A percentile compares a stretch with the other conserved stretches of the same genome.
phyloP scores from a whole-genome alignment of 805 yeast genomes.

The Millerozyma acaciae region DNA sequence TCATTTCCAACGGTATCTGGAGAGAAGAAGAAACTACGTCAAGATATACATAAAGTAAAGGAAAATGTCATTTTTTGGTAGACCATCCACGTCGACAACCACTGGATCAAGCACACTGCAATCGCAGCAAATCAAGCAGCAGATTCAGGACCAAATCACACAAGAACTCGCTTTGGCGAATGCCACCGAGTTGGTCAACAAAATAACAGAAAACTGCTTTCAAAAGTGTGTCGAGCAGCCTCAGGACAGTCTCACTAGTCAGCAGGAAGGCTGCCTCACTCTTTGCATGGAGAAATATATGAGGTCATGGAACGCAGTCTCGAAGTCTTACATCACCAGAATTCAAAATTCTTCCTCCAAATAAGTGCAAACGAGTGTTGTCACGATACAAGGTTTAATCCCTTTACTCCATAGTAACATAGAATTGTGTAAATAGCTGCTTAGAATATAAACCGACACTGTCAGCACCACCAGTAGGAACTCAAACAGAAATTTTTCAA shows the following conservation, averaged over 20 bases:
- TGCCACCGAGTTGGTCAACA: conserved; percentile 82
- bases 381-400: too few relatives aligned
- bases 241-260: conserved; percentile 41
- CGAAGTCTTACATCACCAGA: conserved; percentile 71
- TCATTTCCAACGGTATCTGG: too few relatives aligned
- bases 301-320: conserved; percentile 85
- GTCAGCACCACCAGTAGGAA: too few relatives aligned
- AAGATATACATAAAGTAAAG: conserved; percentile 28
- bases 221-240: conserved; percentile 71
- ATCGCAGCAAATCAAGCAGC: conserved; percentile 50
- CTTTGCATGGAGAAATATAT: conserved; percentile 84
- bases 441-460: too few relatives aligned
- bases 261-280: conserved; percentile 64
- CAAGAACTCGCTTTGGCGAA: conserved; percentile 89
- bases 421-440: too few relatives aligned
- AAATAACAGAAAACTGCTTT: conserved; percentile 83
- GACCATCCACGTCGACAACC: conserved; percentile 13
- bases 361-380: too few relatives aligned
- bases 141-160: conserved; percentile 65
- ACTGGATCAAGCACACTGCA: conserved; percentile 9
- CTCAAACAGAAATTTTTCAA: too few relatives aligned
- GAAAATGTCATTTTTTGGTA: conserved; percentile 24
- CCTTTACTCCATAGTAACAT: too few relatives aligned
- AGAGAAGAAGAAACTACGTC: conserved; percentile 36
- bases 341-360: conserved; percentile 47